Evolutionary conservation across 2,329 filamentous ascomycete genomes (phyloP), one percentile per base, ranked within the genome.

Genomic region (Madurella fahalii): DNA sequence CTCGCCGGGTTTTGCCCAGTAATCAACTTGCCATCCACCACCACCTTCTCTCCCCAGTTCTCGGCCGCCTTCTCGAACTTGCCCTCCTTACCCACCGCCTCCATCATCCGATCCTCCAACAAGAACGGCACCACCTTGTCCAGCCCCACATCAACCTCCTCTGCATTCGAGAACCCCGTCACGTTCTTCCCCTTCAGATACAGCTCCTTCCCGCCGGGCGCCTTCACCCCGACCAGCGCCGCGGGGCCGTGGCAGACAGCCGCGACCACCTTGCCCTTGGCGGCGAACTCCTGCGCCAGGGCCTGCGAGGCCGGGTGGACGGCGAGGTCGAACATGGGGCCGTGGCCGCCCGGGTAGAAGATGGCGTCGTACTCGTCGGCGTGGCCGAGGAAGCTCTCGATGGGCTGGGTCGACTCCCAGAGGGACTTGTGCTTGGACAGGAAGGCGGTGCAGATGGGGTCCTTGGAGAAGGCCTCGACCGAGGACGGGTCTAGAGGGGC

Each of bases 241-340:
- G 80, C 80, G 2, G 85, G 83, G 5, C 84, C 86, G 70, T 89
- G 86, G 74, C 86, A 89, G 44, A 89, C 84, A 3, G 85, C 82
- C 0, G 81, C 73, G 13, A 89, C 78, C 52, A 83, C 74, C 74
- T 87, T 87, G 58, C 77, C 80, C 2, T 77, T 75, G 40, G 73
- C 71, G 63, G 77, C 79, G 67, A 89, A 87, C 67, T 87, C 82
- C 57, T 74, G 71, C 63, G 85, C 82, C 37, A 89, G 71, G 58
- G 77, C 71, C 60, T 83, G 79, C 25, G 80, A 84, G n/a, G 74
- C 72, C 17, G 71, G 59, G 65, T 86, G 79, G 53, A 72, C 72
- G 52, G 77, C 78, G 16, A 89, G 80, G 66, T 89, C 85, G 69
- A 79, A 87, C 82, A 89, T 85, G 63, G 85, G 80, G 55, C 79